These are phyloP conservation scores for Candida suzukii DNA, from an alignment of 805 yeast species.

Conservation along the genomic window DNA sequence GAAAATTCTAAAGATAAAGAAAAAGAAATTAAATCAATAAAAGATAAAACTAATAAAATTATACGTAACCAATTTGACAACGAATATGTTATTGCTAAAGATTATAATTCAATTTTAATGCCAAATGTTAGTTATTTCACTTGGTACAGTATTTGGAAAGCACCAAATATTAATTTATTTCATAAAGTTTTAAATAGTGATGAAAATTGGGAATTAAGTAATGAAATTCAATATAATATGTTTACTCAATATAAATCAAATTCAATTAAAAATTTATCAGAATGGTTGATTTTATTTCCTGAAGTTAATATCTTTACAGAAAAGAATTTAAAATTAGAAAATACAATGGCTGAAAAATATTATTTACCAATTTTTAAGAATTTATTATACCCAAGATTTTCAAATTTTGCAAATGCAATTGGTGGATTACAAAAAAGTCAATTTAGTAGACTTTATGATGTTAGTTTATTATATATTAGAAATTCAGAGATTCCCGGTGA, in stretches of 20 bases:
- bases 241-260: slow-evolving; percentile 32
- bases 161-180: slow-evolving; percentile 48
- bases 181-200: slow-evolving; percentile 46
- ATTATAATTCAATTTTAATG: slow-evolving; percentile 14
- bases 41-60: slow-evolving; percentile 3
- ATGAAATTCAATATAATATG: slow-evolving; percentile 25
- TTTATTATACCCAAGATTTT: slow-evolving; percentile 72
- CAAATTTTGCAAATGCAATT: slow-evolving; percentile 46
- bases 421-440: slow-evolving; percentile 31
- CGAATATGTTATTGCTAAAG: slow-evolving; percentile 16
- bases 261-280: slow-evolving; percentile 23
- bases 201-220: slow-evolving; percentile 62
- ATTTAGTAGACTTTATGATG: slow-evolving; percentile 44
- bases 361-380: slow-evolving; percentile 55
- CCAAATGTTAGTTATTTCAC: slow-evolving; percentile 55
- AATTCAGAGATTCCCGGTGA: slow-evolving; percentile 1
- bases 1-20: slow-evolving; percentile 1
- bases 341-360: slow-evolving; percentile 44
- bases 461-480: slow-evolving; percentile 40
- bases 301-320: slow-evolving; percentile 70
- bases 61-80: slow-evolving; percentile 4
- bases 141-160: slow-evolving; percentile 61
- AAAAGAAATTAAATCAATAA: slow-evolving; percentile 4
- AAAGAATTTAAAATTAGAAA: slow-evolving; percentile 41
- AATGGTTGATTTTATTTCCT: slow-evolving; percentile 73